These are phyloP conservation scores for Dipsacomyces acuminosporus DNA, from an alignment of 371 early-diverging fungal genomes.

Conservation along the genomic window DNA sequence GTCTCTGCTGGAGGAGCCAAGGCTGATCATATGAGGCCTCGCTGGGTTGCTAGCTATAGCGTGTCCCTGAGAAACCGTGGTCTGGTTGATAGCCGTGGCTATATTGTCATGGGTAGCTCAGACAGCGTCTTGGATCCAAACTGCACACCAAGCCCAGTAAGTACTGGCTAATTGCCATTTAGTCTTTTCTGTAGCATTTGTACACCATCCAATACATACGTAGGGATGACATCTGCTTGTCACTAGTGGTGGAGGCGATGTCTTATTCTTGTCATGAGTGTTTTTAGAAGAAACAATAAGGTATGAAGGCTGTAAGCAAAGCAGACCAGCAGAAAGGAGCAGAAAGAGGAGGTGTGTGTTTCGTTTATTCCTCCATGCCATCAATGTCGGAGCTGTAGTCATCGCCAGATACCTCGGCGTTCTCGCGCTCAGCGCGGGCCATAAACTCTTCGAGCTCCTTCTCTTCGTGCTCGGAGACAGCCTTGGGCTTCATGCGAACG, in stretches of 20 bases:
- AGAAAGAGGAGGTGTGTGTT: too few relatives aligned
- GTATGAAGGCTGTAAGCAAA: too few relatives aligned
- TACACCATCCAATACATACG: too few relatives aligned
- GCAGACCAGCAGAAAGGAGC: too few relatives aligned
- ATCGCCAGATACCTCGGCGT: conserved; percentile 91
- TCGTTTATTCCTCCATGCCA: background rate
- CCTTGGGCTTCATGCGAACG: conserved; percentile 85
- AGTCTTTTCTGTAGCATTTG: too few relatives aligned
- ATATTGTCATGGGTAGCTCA: conserved; percentile 46
- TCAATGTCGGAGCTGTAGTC: conserved; percentile 74
- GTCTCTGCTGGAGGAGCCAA: conserved; percentile 34
- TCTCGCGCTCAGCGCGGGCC: conserved; percentile 90
- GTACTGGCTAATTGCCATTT: too few relatives aligned
- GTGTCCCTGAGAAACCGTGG: conserved; percentile 30
- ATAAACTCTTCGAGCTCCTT: conserved; percentile 89
- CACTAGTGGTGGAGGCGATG: too few relatives aligned
- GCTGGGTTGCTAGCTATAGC: conserved; percentile 42
- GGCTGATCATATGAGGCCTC: conserved; percentile 41
- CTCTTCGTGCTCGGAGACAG: conserved; percentile 92
- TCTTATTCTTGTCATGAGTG: too few relatives aligned
- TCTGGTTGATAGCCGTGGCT: conserved; percentile 38
- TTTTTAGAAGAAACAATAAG: too few relatives aligned
- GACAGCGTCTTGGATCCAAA: conserved; percentile 41
- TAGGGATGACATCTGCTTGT: too few relatives aligned
- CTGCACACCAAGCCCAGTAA: conserved; percentile 8